Percentiles rank a stretch among this genome's conserved stretches.
Evolutionary conservation across 768 basidiomycete genomes (phyloP).

Genomic region (Rhizopogon salebrosus): DNA sequence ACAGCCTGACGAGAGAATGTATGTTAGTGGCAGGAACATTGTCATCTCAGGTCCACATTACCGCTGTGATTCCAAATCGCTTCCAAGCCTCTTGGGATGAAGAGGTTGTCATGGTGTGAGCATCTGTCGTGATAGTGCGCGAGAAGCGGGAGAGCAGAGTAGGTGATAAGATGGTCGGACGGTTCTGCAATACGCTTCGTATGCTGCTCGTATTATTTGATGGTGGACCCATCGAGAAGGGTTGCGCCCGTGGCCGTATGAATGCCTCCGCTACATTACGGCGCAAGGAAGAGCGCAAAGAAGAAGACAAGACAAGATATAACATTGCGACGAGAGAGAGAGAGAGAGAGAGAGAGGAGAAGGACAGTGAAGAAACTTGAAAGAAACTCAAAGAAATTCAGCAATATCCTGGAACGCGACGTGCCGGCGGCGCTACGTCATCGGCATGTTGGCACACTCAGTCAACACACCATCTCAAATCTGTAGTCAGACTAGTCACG

Average conservation of each 20-base stretch:
- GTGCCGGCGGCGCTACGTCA: constrained; percentile 1
- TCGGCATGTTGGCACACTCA: background rate
- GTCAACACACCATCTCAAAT: too few relatives aligned
- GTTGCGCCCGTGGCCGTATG: constrained; percentile 12
- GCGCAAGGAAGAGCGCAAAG: constrained; percentile 12
- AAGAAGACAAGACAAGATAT: constrained; percentile 3
- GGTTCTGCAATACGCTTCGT: constrained; percentile 25
- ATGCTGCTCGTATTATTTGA: constrained; percentile 27
- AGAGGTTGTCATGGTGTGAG: constrained; percentile 27
- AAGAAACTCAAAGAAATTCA: background rate
- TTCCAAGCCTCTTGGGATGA: constrained; percentile 43
- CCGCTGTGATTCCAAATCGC: constrained; percentile 49
- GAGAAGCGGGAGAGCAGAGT: constrained; percentile 25
- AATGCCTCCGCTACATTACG: constrained; percentile 18
- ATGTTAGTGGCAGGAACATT: background rate
- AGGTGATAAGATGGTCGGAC: constrained; percentile 16
- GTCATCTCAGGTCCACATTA: constrained; percentile 22
- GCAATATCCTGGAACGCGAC: background rate
- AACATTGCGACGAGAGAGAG: constrained; percentile 13
- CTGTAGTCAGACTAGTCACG: too few relatives aligned
- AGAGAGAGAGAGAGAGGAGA: background rate
- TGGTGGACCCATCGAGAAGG: constrained; percentile 17
- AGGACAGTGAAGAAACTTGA: too few relatives aligned
- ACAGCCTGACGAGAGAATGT: constrained; percentile 42
- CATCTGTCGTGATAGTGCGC: constrained; percentile 49